phyloP scores from a whole-genome alignment of 768 basidiomycete species.

The Gelatoporia subvermispora region DNA sequence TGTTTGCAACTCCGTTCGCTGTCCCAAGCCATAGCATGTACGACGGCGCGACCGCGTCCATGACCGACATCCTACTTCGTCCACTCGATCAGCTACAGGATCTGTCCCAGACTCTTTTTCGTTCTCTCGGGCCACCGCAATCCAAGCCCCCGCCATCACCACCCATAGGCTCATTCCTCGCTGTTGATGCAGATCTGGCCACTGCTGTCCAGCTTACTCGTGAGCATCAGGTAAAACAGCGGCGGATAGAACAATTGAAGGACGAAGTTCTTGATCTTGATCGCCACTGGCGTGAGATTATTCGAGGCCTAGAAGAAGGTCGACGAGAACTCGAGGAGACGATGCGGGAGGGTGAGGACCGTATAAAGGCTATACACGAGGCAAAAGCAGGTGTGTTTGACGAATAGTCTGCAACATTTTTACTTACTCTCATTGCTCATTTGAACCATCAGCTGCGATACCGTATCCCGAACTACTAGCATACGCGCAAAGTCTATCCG shows the following conservation, averaged over 20 bases:
- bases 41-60: constrained; percentile 31
- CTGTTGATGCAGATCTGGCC: constrained; percentile 62
- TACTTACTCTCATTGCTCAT: not conserved
- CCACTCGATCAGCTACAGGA: constrained; percentile 60
- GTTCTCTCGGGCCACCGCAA: constrained; percentile 66
- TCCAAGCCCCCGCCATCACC: constrained; percentile 60
- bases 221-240: constrained; percentile 71
- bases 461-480: constrained; percentile 79
- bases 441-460: constrained; percentile 52
- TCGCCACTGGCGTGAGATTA: constrained; percentile 62
- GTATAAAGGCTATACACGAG: constrained; percentile 62
- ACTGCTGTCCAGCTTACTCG: constrained; percentile 60
- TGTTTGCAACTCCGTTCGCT: too few relatives aligned
- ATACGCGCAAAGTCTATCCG: constrained; percentile 80
- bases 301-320: constrained; percentile 57
- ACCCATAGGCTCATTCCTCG: constrained; percentile 49
- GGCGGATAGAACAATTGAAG: constrained; percentile 67
- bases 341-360: constrained; percentile 71
- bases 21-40: too few relatives aligned
- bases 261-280: constrained; percentile 68
- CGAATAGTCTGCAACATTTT: not conserved
- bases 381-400: constrained; percentile 59
- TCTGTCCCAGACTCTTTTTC: constrained; percentile 65
- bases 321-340: constrained; percentile 65
- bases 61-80: constrained; percentile 56